Conservation (phyloP, 352 stramenopile genomes). For the Phytophthora litchii region DNA sequence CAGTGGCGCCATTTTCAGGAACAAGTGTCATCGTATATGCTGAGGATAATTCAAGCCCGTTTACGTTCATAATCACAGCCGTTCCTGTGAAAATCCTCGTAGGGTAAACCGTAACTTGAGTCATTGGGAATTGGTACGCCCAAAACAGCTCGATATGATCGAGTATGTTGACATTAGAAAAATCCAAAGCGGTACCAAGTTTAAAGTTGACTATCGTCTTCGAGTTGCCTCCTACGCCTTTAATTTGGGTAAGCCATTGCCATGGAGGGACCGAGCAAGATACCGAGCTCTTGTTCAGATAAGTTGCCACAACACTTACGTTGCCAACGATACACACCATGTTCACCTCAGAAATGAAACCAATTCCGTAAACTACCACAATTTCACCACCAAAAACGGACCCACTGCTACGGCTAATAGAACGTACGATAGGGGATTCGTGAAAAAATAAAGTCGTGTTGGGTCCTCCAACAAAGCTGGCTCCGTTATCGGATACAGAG, state of each 20-base stretch:
- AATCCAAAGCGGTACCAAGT: background rate
- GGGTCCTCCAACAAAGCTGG: slow-evolving; percentile 39
- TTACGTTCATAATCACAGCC: slow-evolving; percentile 1
- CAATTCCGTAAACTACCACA: slow-evolving; percentile 19
- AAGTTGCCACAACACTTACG: slow-evolving; percentile 9
- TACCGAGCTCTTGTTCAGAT: slow-evolving; percentile 15
- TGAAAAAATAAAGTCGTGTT: slow-evolving; percentile 30
- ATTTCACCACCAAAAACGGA: slow-evolving; percentile 40
- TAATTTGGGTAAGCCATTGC: slow-evolving; percentile 6
- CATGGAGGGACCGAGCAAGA: slow-evolving; percentile 36
- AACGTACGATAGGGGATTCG: slow-evolving; percentile 9
- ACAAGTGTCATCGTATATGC: slow-evolving; percentile 16
- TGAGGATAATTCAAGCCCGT: slow-evolving; percentile 10
- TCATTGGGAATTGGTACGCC: slow-evolving; percentile 28
- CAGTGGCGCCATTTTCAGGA: background rate
- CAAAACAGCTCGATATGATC: slow-evolving; percentile 18
- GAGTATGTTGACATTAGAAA: background rate
- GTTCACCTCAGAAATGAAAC: slow-evolving; percentile 27
- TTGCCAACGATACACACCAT: slow-evolving; percentile 35
- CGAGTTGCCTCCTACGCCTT: background rate
- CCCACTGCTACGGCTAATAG: slow-evolving; percentile 21
- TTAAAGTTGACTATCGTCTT: slow-evolving; percentile 7
- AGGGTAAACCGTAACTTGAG: slow-evolving; percentile 12
- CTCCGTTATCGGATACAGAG: slow-evolving; percentile 42
- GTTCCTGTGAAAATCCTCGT: slow-evolving; percentile 1